Evolutionary conservation across 768 basidiomycete genomes (phyloP).

Genomic region (Mycena indigotica): DNA sequence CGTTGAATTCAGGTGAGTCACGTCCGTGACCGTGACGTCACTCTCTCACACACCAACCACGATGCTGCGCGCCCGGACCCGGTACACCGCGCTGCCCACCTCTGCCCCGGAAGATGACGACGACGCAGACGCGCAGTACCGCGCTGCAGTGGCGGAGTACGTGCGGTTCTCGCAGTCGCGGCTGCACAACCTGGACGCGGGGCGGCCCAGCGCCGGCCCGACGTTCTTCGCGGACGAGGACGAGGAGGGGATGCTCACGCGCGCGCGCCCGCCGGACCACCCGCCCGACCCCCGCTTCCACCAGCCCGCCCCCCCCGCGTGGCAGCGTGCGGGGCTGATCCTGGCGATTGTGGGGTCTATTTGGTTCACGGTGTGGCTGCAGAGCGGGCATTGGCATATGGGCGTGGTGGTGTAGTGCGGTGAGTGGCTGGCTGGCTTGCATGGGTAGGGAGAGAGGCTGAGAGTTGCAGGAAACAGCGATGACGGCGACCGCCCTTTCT

Average conservation of each 20-base stretch:
- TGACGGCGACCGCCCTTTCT: too few relatives aligned
- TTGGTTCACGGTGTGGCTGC: conserved; percentile 14
- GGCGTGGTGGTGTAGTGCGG: neutral
- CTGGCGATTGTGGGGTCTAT: conserved; percentile 6
- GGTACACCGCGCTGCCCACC: neutral
- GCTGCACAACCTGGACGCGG: neutral
- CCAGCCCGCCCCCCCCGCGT: conserved; percentile 8
- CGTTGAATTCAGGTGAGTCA: too few relatives aligned
- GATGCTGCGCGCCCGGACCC: neutral
- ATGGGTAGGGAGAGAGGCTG: too few relatives aligned
- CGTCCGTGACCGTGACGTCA: too few relatives aligned
- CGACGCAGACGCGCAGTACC: neutral
- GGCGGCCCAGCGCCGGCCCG: neutral
- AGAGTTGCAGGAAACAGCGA: too few relatives aligned
- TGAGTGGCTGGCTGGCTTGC: neutral
- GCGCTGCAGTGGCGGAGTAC: too few relatives aligned
- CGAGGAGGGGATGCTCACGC: conserved; percentile 20
- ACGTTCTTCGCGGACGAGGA: conserved; percentile 16
- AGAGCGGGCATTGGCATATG: conserved; percentile 12
- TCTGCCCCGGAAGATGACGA: neutral
- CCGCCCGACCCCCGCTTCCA: conserved; percentile 21
- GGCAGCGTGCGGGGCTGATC: conserved; percentile 20
- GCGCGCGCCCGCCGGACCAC: conserved; percentile 9
- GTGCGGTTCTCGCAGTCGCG: too few relatives aligned
- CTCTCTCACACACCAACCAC: too few relatives aligned